Evolutionary conservation across 495 filamentous ascomycete species (phyloP), one percentile per base, ranked within the genome.

Genomic region (Polyplosphaeria fusca): DNA sequence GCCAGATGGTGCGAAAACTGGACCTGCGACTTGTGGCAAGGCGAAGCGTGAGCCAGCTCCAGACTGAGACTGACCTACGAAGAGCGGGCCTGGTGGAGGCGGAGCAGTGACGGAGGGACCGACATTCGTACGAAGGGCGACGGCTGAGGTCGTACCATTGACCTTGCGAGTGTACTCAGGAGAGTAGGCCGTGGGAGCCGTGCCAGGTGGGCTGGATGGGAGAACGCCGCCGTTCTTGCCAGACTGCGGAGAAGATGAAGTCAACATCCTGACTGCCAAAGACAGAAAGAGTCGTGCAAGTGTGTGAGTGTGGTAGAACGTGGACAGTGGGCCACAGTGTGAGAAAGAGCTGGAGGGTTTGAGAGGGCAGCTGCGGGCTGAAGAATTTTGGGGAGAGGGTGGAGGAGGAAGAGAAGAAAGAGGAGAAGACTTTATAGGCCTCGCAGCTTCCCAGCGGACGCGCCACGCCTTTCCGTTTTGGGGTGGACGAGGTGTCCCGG

Each of bases 201-300:
- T 47, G 45, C 45, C 45, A 30, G 24, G 24, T 2, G 45, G 45
- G 45, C 45, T 47, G n/a, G n/a, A n/a, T n/a, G n/a, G n/a, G n/a
- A n/a, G n/a, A n/a, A n/a, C 12, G 45, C 27, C 2, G 45, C 11
- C 14, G 45, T 11, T 5, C 45, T 26, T 5, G 13, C 45, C 27
- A n/a, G 16, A 47, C 24, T 22, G 5, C 16, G 24, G n/a, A 28
- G 45, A 23, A 2, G 45, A 47, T 2, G 13, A 11, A 27, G 45
- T 18, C 45, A 32, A n/a, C n/a, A n/a, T n/a, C n/a, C n/a, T n/a
- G n/a, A n/a, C n/a, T n/a, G n/a, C n/a, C n/a, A n/a, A n/a, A n/a
- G n/a, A n/a, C n/a, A n/a, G n/a, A n/a, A n/a, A n/a, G n/a, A n/a
- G n/a, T n/a, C n/a, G n/a, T n/a, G n/a, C n/a, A n/a, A 23, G 22